Evolutionary conservation across 805 yeast genomes (phyloP), one percentile per base, ranked within the genome.

Genomic region (Metschnikowia drakensbergensis): DNA sequence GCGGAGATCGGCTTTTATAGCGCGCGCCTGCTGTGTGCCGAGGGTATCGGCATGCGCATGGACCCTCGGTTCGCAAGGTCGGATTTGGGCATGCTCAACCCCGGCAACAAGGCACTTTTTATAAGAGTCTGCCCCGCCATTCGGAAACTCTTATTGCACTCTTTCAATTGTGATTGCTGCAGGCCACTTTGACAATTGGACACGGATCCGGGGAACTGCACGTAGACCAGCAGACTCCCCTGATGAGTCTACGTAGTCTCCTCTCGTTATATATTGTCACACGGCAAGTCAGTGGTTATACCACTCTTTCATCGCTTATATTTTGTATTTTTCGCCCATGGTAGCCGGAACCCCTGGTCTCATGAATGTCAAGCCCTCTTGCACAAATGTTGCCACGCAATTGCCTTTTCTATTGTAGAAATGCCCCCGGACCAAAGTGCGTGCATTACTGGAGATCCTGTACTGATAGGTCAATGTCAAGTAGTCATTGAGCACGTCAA

Each of bases 341-440:
- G 23, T 11, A 8, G 49, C 42, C 4, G 58, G 48, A 27, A 58
- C 61, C 3, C 72, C 72, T 9, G 60, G 59, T 45, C 59, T 57
- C 54, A 67, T 54, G 36, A 62, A 57, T 9, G 73, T 65, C 45
- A 72, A 61, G 1, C 76, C 77, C 53, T 72, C 77, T 57, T 72
- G 77, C 25, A 67, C 50, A 6, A 71, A 62, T 0, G 77, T 67
- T 8, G 75, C 75, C 6, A 72, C 64, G 46, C 67, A 61, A 23
- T 57, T 56, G 10, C 68, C 65, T 5, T 64, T 45, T 34, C 59
- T 58, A 49, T 67, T 63, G 54, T 56, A 68, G 53, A 71, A 60
- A 38, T 57, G 61, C 3, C 77, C 76, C 17, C 75, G 54, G 25
- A 70, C 69, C 41, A 72, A 54, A 23, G 72, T 60, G 9, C 77